Base-by-base conservation (phyloP, 2,329 filamentous ascomycete genomes). In the Lachnellula hyalina region DNA sequence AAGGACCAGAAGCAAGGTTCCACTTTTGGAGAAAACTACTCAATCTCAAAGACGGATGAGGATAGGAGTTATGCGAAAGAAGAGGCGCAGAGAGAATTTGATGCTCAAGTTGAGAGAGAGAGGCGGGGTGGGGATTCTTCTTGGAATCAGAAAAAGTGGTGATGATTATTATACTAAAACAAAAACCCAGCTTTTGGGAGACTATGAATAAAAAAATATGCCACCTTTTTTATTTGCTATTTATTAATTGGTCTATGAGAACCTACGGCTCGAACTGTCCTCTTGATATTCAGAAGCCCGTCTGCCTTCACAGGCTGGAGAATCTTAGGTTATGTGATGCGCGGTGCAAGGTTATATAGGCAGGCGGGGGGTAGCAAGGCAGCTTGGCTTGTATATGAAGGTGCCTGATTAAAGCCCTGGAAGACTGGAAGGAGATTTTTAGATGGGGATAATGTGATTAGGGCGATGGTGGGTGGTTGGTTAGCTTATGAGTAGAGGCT, bases 41-140 rank as follows among this genome's bases (percentile, higher is more conserved):
- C 65, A n/a, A 65, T 60, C 17, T 65, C 65, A 0, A 64, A 61
- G 40, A 49, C 53, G 2, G 60, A 61, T 3, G 62, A 64, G 34
- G 59, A 64, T 12, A 56, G 56, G 21, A 55, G 50, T 38, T 58
- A 59, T 44, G 61, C 59, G 2, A 63, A 58, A 46, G 51, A 55
- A 15, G 59, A 66, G 48, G 64, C 65, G 6, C 68, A 69, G 55
- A 62, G 59, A 47, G 67, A 69, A 19, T 70, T 70, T 54, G 67
- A 70, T 62, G 65, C 64, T 17, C 54, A 57, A n/a, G 54, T 70
- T 19, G 68, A 70, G 41, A 58, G 58, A 25, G 67, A 70, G 52
- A 59, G 68, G 42, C 59, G 56, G 19, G 67, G 67, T 9, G 67
- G 61, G 1, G 59, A 66, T 44, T 70, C 68, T 48, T 55, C 36